Conservation (phyloP, 225 moss, liverwort and hornwort genomes). For the Lunularia cruciata region DNA sequence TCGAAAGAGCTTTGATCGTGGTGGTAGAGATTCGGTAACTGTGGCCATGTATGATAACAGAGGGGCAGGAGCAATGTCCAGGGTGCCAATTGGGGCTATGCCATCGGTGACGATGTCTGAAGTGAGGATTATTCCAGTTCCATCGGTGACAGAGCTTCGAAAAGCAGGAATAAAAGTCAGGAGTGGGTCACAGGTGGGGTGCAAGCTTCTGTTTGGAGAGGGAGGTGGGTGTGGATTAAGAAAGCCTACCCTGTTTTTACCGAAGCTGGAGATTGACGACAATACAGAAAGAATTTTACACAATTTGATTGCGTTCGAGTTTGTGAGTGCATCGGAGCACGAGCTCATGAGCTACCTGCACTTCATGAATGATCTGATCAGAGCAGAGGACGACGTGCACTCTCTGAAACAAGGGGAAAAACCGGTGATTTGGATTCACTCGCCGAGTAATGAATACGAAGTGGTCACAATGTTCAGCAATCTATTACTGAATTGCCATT, state of each 20-base stretch:
- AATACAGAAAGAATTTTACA: constrained; percentile 24
- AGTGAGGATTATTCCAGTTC: neutral
- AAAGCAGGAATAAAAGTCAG: constrained; percentile 13
- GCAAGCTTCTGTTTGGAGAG: constrained; percentile 11
- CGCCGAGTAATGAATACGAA: constrained; percentile 19
- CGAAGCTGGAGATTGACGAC: constrained; percentile 25
- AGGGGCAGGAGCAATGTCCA: neutral
- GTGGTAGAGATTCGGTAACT: neutral
- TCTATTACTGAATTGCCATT: constrained; percentile 12
- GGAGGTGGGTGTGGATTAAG: neutral
- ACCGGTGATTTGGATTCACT: constrained; percentile 20
- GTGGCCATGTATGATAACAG: neutral
- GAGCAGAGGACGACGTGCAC: constrained; percentile 19
- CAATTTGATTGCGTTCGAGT: constrained; percentile 29
- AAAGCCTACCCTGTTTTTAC: constrained; percentile 19
- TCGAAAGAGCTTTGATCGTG: neutral
- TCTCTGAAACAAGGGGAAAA: constrained; percentile 15
- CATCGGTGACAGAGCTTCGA: constrained; percentile 12
- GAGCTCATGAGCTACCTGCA: constrained; percentile 30
- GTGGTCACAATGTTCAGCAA: constrained; percentile 21
- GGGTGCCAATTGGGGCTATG: neutral
- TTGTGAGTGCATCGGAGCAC: constrained; percentile 17
- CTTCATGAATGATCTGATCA: constrained; percentile 22
- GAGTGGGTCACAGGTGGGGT: constrained; percentile 12
- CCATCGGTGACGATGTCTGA: neutral